Conservation (phyloP, 2,329 filamentous ascomycete species). For the Monilinia fructigena region DNA sequence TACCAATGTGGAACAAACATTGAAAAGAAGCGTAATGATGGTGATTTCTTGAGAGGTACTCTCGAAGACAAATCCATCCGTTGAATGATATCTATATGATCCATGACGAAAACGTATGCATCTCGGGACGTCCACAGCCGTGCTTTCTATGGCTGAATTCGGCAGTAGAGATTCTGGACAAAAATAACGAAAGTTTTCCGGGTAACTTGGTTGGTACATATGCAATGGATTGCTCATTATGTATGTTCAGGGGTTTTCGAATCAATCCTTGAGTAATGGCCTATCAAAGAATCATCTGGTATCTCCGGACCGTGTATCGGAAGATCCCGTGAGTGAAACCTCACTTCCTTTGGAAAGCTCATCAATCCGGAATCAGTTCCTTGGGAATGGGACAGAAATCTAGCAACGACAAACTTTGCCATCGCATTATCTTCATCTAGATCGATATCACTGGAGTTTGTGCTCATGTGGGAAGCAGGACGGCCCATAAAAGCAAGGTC, state of each 20-base stretch:
- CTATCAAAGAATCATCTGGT: neutral
- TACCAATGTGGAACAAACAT: neutral
- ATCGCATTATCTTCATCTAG: conserved; percentile 10
- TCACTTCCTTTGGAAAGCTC: neutral
- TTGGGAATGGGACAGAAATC: neutral
- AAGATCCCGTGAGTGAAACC: neutral
- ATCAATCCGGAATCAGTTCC: neutral
- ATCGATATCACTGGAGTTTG: conserved; percentile 7
- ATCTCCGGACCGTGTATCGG: neutral
- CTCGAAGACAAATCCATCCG: neutral
- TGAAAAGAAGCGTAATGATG: neutral
- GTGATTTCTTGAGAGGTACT: neutral
- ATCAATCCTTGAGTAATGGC: neutral
- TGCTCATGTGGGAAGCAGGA: conserved; percentile 6
- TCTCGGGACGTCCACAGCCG: neutral
- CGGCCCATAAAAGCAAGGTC: conserved; percentile 15
- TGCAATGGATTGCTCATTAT: neutral
- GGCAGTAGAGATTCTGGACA: conserved; percentile 6
- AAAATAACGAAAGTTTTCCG: neutral
- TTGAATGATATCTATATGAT: neutral
- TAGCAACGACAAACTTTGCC: neutral
- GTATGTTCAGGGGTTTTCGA: neutral
- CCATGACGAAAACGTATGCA: neutral
- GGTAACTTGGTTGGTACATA: neutral
- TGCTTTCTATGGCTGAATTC: neutral